These are phyloP conservation scores for Termitomyces heimii DNA, from an alignment of 768 basidiomycete genomes.

Conservation along the genomic window DNA sequence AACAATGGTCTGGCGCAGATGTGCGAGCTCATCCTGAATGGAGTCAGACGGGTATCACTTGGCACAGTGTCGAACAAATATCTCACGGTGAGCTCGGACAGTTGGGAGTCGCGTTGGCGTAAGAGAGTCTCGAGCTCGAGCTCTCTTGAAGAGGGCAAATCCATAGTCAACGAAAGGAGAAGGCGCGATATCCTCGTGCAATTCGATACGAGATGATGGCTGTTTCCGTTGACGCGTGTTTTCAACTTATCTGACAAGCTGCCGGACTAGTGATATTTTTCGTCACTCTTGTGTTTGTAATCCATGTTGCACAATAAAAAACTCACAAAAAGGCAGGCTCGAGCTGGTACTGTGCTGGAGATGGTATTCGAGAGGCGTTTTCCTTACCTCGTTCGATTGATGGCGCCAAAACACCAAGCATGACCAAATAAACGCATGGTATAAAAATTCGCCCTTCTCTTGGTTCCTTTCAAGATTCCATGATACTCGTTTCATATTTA, in stretches of 20 bases:
- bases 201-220: conserved; percentile 4
- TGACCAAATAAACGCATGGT: conserved; percentile 11
- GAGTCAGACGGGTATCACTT: conserved; percentile 10
- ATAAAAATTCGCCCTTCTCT: conserved; percentile 5
- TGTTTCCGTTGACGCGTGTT: conserved; percentile 4
- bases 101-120: conserved; percentile 68
- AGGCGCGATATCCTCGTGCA: conserved; percentile 4
- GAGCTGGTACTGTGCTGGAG: not conserved
- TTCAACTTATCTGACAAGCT: not conserved
- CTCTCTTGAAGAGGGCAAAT: conserved; percentile 69
- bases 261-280: not conserved
- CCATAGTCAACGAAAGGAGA: conserved; percentile 36
- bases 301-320: not conserved
- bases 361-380: not conserved
- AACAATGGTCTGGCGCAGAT: conserved; percentile 59
- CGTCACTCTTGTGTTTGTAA: not conserved
- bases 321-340: conserved; percentile 2
- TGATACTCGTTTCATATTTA: not conserved
- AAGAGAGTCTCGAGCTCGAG: conserved; percentile 76
- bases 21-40: conserved; percentile 64
- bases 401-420: conserved; percentile 9
- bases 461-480: not conserved
- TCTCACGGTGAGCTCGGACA: conserved; percentile 68
- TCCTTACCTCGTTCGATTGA: conserved; percentile 6
- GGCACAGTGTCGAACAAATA: conserved; percentile 2